Evolutionary conservation across 2,329 filamentous ascomycete species (phyloP).

Genomic region (Penicillium paneum): DNA sequence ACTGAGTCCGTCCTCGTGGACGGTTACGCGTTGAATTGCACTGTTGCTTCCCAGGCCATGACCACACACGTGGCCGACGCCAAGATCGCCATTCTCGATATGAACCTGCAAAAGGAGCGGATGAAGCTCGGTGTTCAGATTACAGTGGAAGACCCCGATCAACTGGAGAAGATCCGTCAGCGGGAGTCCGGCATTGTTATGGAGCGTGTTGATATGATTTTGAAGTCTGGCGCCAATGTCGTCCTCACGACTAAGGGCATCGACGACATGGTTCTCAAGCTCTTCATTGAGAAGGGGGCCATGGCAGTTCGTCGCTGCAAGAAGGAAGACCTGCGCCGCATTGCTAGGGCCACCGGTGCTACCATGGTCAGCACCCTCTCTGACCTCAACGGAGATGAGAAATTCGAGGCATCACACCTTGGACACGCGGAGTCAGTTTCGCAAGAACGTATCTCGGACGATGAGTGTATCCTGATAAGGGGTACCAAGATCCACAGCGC

Average conservation of each 20-base stretch:
- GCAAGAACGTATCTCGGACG: conserved; percentile 98
- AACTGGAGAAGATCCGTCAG: conserved; percentile 94
- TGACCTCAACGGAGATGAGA: conserved; percentile 95
- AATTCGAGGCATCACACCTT: conserved; percentile 85
- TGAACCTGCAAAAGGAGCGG: conserved; percentile 97
- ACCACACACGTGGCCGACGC: conserved; percentile 86
- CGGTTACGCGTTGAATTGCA: conserved; percentile 98
- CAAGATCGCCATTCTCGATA: conserved; percentile 94
- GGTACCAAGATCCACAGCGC: conserved; percentile 92
- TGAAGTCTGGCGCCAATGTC: conserved; percentile 96
- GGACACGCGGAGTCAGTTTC: conserved; percentile 91
- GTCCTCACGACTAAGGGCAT: conserved; percentile 97
- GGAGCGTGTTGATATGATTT: conserved; percentile 92
- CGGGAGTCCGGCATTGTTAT: conserved; percentile 90
- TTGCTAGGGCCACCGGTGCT: conserved; percentile 92
- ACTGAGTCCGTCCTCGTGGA: conserved; percentile 87
- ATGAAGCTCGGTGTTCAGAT: conserved; percentile 99
- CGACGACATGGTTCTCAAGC: conserved; percentile 90
- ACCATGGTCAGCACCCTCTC: conserved; percentile 90
- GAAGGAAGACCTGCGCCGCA: conserved; percentile 94
- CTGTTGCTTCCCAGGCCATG: conserved; percentile 97
- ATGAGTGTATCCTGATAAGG: conserved; percentile 96
- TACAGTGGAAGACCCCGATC: conserved; percentile 93
- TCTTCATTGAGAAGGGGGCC: conserved; percentile 88
- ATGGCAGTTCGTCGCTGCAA: conserved; percentile 97